Evolutionary conservation across 768 basidiomycete species (phyloP), one percentile per base, ranked within the genome.

Genomic region (Suillus placidus): DNA sequence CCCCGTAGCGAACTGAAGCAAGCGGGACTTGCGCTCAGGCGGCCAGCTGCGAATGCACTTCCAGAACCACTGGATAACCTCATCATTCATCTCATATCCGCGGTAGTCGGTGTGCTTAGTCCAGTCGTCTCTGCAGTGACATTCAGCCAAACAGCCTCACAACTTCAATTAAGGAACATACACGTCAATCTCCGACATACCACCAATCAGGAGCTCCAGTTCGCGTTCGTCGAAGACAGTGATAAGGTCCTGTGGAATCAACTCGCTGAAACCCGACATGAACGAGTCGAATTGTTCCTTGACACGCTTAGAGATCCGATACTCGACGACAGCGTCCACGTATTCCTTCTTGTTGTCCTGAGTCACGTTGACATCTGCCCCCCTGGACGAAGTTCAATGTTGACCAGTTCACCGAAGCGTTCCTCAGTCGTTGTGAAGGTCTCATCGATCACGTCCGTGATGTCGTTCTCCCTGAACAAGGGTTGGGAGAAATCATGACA

Each of bases 61-160:
- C 97, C 97, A 99, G 90, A 99, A 99, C 97, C 97, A 99, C 74
- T 98, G 95, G 64, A 99, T 96, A 57, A 96, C 93, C 73, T 97
- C 94, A 74, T 97, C 95, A 72, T 91, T 92, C 79, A 94, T 88
- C 79, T 95, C 93, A 74, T 96, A 97, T 18, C 95, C 97, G 69
- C 97, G 91, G 80, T 99, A 99, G 77, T 99, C 97, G 43, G 97
- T 99, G 80, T 96, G 97, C 81, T 99, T 98, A 74, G 91, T 94
- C 97, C 97, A 99, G 77, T 97, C 97, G 69, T 98, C 95, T 68
- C 92, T 93, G 20, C 1, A 60, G 51, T 60, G 57, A 52, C 7
- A 5, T 35, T 34, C 57, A 63, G 40, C 37, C n/a, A 12, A 26
- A 30, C 38, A n/a, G 14, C 20, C 62, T 42, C 20, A 45, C 34